These are phyloP conservation scores for Suillus weaverae DNA, from an alignment of 768 basidiomycete genomes.

Conservation along the genomic window DNA sequence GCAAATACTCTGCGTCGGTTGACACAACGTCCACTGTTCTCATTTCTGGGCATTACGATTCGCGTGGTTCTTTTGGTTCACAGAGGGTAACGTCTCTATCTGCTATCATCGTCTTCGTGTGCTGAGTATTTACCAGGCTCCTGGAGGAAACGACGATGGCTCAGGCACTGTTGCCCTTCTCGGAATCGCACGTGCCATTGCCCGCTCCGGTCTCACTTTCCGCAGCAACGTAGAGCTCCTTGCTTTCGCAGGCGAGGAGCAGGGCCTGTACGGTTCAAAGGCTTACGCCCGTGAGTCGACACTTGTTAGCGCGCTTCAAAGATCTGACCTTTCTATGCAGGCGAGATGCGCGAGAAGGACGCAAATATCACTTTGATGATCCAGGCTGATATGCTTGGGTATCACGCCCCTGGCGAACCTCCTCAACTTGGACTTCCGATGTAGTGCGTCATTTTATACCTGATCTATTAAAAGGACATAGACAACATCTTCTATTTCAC, in stretches of 20 bases:
- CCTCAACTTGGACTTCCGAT: slow-evolving; percentile 81
- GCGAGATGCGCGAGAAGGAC: slow-evolving; percentile 52
- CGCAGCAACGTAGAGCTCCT: slow-evolving; percentile 76
- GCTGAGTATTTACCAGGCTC: slow-evolving; percentile 21
- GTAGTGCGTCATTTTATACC: slow-evolving; percentile 40
- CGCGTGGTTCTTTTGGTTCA: slow-evolving; percentile 87
- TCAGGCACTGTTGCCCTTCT: slow-evolving; percentile 72
- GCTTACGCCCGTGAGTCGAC: slow-evolving; percentile 73
- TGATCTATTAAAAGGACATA: not conserved
- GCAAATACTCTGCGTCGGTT: slow-evolving; percentile 56
- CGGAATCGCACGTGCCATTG: slow-evolving; percentile 76
- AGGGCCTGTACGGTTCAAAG: slow-evolving; percentile 77
- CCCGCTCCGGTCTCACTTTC: slow-evolving; percentile 65
- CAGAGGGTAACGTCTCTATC: slow-evolving; percentile 34
- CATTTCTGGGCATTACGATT: slow-evolving; percentile 88
- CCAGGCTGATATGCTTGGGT: slow-evolving; percentile 92
- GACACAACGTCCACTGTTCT: slow-evolving; percentile 67
- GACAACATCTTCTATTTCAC: not conserved
- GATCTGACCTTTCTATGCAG: slow-evolving; percentile 34
- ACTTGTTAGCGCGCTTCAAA: not conserved
- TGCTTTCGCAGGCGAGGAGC: slow-evolving; percentile 90
- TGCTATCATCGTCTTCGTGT: not conserved
- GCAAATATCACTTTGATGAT: slow-evolving; percentile 81
- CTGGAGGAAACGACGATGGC: slow-evolving; percentile 65
- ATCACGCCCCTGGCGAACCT: slow-evolving; percentile 76